These are phyloP conservation scores for Hygrophoropsis aurantiaca DNA, from an alignment of 768 basidiomycete species.

Conservation along the genomic window DNA sequence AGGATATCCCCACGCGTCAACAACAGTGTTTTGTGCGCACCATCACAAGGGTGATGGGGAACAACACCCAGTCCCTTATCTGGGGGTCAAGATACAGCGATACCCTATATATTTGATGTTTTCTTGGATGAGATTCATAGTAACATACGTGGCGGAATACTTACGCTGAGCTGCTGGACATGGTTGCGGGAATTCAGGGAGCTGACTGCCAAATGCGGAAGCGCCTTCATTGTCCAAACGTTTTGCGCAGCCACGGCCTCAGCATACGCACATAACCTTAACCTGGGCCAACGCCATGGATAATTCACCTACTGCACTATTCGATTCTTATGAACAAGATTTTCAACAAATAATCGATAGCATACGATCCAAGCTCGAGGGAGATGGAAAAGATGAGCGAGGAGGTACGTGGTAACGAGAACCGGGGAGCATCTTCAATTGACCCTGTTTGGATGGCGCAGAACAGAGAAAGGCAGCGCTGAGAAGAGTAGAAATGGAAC, in stretches of 20 bases:
- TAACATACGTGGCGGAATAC: conserved; percentile 7
- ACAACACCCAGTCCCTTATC: conserved; percentile 92
- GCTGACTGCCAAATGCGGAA: conserved; percentile 15
- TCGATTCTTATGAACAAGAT: conserved; percentile 91
- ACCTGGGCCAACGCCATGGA: conserved; percentile 52
- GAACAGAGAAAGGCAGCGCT: conserved; percentile 82
- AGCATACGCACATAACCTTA: conserved; percentile 2
- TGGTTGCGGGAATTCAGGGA: conserved; percentile 21
- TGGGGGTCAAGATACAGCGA: conserved; percentile 88
- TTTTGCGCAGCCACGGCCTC: conserved; percentile 20
- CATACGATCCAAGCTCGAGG: conserved; percentile 76
- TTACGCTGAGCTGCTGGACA: conserved; percentile 35
- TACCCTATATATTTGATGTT: conserved; percentile 26
- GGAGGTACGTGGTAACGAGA: conserved; percentile 52
- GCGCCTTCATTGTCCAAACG: background rate
- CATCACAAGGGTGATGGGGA: conserved; percentile 98
- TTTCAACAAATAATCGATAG: conserved; percentile 79
- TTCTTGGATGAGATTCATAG: background rate
- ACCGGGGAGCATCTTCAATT: conserved; percentile 4
- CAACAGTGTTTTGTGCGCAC: conserved; percentile 41
- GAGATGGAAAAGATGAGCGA: conserved; percentile 60
- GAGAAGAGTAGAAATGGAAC: conserved; percentile 87
- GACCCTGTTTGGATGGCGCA: conserved; percentile 27
- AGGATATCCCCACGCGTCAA: background rate
- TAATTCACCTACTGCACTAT: conserved; percentile 79